Base-by-base conservation (phyloP, 2,329 filamentous ascomycete species). In the Eurotiales sp. region DNA sequence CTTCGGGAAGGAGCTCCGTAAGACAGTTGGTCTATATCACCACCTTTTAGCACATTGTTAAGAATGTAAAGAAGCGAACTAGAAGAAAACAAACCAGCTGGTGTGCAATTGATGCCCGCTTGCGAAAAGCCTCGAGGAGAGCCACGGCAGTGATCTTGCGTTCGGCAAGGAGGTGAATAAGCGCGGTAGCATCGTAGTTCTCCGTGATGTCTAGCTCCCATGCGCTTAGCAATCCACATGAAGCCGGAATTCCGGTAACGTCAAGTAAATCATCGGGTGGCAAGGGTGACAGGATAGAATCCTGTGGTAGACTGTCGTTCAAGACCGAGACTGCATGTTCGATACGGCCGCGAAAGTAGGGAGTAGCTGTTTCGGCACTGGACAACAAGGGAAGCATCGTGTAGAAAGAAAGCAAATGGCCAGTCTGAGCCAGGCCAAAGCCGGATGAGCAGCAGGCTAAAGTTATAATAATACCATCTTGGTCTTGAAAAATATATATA, bases 111-210 rank as follows among this genome's bases (percentile, higher is more conserved):
- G 59, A 60, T 6, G 64, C 57, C 23, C 58, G 54, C 56, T 77
- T 77, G 61, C 73, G 75, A 55, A 76, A 83, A 0, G 79, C 79
- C 7, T 3, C 23, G 5, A 40, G 52, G 10, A 55, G 7, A 23
- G 40, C 29, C 29, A 46, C 42, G 2, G 50, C 29, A 11, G 29
- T 32, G 29, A 32, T 32, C 29, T 32, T 32, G 10, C 29, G 29
- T 6, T 8, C 29, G 10, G 10, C 29, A 32, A 32, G 29, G n/a
- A 32, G 29, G 11, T 32, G 29, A 12, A 32, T 14, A 12, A 32
- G 29, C 10, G 4, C 29, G 10, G 29, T 32, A 12, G 29, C 29
- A 32, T 32, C 29, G 29, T 32, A 32, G 4, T 32, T 32, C 29
- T 32, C 29, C n/a, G 29, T 32, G 11, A 32, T 12, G 4, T 32